Evolutionary conservation across 768 basidiomycete genomes (phyloP).

Genomic region (Leccinum longicurvipes): DNA sequence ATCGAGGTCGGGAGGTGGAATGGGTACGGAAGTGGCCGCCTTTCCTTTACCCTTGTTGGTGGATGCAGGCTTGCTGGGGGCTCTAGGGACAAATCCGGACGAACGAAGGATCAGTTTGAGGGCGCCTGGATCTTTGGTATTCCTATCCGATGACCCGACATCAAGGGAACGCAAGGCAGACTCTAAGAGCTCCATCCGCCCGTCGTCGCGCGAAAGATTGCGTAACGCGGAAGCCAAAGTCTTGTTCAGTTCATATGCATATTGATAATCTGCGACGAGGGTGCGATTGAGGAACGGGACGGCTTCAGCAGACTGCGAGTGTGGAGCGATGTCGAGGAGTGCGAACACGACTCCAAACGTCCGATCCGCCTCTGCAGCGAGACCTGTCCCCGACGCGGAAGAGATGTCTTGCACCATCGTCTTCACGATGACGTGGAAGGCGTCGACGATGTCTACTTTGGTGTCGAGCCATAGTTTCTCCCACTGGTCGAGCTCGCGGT

Average conservation of each 20-base stretch:
- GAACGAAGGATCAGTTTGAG: conserved; percentile 64
- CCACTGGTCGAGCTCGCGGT: conserved; percentile 56
- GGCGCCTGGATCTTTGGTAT: conserved; percentile 46
- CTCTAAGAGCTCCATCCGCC: conserved; percentile 55
- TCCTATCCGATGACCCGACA: conserved; percentile 6
- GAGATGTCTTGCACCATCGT: conserved; percentile 49
- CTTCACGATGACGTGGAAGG: conserved; percentile 58
- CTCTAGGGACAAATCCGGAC: conserved; percentile 43
- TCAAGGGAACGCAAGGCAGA: conserved; percentile 45
- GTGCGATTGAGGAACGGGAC: conserved; percentile 66
- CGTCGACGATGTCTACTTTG: conserved; percentile 69
- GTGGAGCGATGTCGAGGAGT: conserved; percentile 46
- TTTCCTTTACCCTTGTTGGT: conserved; percentile 43
- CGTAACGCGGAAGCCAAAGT: conserved; percentile 46
- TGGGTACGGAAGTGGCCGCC: conserved; percentile 15
- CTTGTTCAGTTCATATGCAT: conserved; percentile 55
- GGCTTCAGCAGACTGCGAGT: conserved; percentile 9
- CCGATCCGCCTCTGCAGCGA: conserved; percentile 48
- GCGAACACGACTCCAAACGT: conserved; percentile 58
- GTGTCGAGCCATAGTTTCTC: conserved; percentile 67
- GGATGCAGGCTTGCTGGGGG: background rate
- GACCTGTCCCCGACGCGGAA: conserved; percentile 38
- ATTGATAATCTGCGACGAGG: conserved; percentile 70
- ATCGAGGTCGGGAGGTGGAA: conserved; percentile 34
- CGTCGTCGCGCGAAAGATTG: conserved; percentile 50